Base-by-base conservation (phyloP, 495 filamentous ascomycete species). In the Penicillium cataractarum region DNA sequence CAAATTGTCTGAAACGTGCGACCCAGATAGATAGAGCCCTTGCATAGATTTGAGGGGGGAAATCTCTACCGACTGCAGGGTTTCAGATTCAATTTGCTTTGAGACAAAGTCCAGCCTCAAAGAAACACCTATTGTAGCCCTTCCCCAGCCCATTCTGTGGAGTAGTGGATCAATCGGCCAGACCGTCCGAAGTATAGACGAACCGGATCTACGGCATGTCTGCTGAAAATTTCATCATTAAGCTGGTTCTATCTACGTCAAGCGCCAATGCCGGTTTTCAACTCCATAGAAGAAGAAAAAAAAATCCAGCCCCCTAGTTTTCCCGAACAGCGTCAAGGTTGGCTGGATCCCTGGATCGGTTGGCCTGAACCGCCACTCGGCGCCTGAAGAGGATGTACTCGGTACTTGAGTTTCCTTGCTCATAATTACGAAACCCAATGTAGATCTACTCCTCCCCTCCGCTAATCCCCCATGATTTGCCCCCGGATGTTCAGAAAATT, bases 331-430 rank as follows among this genome's bases (percentile, higher is more conserved):
- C 24, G 31, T 39, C 50, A 63, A 58, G 53, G 60, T 60, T 65
- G 46, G 33, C 17, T 21, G 26, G 24, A 60, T 52, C 66, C 62
- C 53, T 65, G 66, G 62, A 50, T 58, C 57, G 17, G 37, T 29
- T 37, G 57, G 57, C 55, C 56, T 51, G 50, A 68, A 58, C 62
- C 48, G 70, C 70, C 70, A 70, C 67, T 51, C 27, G 63, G n/a
- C 22, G 50, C 19, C 42, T 19, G 39, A 52, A 24, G 37, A 27
- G 13, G 39, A 55, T 21, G 66, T 71, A 69, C 35, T 59, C 19
- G 53, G 66, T 69, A 72, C 67, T 59, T 56, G 12, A 21, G 15
- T 21, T 8, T 4, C 21, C 42, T 24, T 5, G 6, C 8, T 13
- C 1, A 5, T 21, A 42, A 22, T 12, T 46, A 24, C 3, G 21